phyloP scores from a whole-genome alignment of 768 basidiomycete species.

The Boletus speciosus region DNA sequence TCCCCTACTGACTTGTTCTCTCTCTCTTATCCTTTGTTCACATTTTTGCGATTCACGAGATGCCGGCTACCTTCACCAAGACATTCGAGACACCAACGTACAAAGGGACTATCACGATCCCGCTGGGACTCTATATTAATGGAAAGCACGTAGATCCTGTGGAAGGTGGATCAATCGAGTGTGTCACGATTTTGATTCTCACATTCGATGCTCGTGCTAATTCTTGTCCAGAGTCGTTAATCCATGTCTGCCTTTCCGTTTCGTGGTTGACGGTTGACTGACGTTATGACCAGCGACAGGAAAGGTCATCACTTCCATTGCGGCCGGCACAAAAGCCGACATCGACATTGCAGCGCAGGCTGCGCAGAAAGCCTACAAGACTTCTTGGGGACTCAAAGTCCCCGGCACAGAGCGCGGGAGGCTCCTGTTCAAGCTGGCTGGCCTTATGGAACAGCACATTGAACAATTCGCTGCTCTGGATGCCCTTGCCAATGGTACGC shows the following conservation, averaged over 20 bases:
- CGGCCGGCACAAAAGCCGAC: conserved; percentile 7
- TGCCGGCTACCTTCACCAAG: conserved; percentile 41
- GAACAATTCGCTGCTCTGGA: conserved; percentile 10
- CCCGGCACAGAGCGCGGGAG: background rate
- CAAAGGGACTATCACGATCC: conserved; percentile 54
- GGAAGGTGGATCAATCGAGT: conserved; percentile 60
- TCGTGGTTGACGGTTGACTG: background rate
- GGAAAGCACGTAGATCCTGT: conserved; percentile 49
- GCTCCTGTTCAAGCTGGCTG: conserved; percentile 7
- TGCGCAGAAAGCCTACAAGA: conserved; percentile 2
- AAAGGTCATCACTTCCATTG: conserved; percentile 8
- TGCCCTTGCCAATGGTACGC: conserved; percentile 1
- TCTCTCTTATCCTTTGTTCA: background rate
- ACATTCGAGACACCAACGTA: conserved; percentile 52
- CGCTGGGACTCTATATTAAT: conserved; percentile 69
- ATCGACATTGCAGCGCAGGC: conserved; percentile 6
- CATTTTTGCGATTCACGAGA: conserved; percentile 8
- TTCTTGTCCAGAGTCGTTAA: conserved; percentile 47
- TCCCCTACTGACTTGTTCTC: background rate
- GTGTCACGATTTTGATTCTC: conserved; percentile 20
- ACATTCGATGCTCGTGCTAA: background rate
- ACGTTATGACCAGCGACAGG: conserved; percentile 21
- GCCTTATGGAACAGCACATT: conserved; percentile 6
- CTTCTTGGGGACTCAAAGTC: conserved; percentile 9
- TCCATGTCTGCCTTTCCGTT: conserved; percentile 36